Conservation (phyloP, 2,329 filamentous ascomycete species). For the Sporothrix sp. region DNA sequence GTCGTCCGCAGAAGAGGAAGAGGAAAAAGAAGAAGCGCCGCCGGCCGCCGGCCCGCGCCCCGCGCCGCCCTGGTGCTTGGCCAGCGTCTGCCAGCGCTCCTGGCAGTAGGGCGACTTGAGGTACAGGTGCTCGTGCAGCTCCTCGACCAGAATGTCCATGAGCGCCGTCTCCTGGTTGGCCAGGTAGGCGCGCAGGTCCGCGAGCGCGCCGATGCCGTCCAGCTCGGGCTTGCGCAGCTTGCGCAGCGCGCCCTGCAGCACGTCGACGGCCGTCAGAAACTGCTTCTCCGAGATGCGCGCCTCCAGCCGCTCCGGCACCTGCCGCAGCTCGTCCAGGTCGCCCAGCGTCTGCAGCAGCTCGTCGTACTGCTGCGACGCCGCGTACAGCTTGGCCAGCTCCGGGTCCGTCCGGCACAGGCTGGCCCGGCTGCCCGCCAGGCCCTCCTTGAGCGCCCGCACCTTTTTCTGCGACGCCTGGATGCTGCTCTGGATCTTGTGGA, state of each 20-base stretch:
- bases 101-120: conserved; percentile 97
- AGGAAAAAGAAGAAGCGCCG: no score
- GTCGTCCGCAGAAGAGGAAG: conserved; percentile 29
- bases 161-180: conserved; percentile 85
- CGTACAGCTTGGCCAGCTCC: conserved; percentile 81
- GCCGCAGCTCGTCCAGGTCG: conserved; percentile 78
- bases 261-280: conserved; percentile 85
- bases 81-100: conserved; percentile 81
- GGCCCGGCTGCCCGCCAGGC: conserved; percentile 68
- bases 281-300: conserved; percentile 93
- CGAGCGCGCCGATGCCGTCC: conserved; percentile 81
- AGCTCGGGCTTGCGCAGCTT: conserved; percentile 80
- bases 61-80: conserved; percentile 52
- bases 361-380: conserved; percentile 82
- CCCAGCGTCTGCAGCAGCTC: conserved; percentile 74
- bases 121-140: conserved; percentile 93
- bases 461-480: conserved; percentile 81
- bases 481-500: conserved; percentile 94
- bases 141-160: conserved; percentile 93
- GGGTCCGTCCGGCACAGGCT: conserved; percentile 79
- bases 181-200: conserved; percentile 77
- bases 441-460: conserved; percentile 72
- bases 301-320: conserved; percentile 85
- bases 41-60: background rate
- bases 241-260: conserved; percentile 76